phyloP scores from a whole-genome alignment of 331 rosid species.

The Erythrophleum ivorense region DNA sequence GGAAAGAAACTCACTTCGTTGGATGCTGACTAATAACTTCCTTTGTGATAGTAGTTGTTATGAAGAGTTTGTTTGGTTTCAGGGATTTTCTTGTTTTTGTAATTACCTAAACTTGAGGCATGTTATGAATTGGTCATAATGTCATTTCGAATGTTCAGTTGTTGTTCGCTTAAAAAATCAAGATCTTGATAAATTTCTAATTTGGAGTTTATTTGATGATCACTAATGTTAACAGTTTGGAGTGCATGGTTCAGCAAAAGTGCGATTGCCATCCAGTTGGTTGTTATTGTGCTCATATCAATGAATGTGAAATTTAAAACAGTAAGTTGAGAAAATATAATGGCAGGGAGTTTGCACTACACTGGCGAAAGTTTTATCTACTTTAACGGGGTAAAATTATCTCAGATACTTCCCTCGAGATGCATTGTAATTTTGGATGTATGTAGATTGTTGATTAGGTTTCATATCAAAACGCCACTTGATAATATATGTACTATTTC shows the following conservation, averaged over 20 bases:
- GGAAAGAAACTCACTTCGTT: not conserved
- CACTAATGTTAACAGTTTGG: not conserved
- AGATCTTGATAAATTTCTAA: constrained; percentile 6
- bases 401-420: not conserved
- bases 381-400: not conserved
- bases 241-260: not conserved
- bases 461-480: constrained; percentile 11
- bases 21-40: not conserved
- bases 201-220: constrained; percentile 26
- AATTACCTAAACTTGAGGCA: not conserved
- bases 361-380: not conserved
- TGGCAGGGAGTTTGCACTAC: not conserved
- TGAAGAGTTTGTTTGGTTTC: not conserved
- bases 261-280: not conserved
- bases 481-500: constrained; percentile 9
- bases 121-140: not conserved
- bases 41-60: not conserved
- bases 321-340: not conserved
- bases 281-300: constrained; percentile 11
- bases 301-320: constrained; percentile 16
- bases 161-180: not conserved
- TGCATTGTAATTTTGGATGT: constrained; percentile 20
- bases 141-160: not conserved
- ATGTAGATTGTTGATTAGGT: not conserved
- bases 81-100: not conserved